Percentiles rank a stretch among this genome's conserved stretches.
Evolutionary conservation across 192 early-diverging fungal species (phyloP).

Genomic region (Podila verticillata): DNA sequence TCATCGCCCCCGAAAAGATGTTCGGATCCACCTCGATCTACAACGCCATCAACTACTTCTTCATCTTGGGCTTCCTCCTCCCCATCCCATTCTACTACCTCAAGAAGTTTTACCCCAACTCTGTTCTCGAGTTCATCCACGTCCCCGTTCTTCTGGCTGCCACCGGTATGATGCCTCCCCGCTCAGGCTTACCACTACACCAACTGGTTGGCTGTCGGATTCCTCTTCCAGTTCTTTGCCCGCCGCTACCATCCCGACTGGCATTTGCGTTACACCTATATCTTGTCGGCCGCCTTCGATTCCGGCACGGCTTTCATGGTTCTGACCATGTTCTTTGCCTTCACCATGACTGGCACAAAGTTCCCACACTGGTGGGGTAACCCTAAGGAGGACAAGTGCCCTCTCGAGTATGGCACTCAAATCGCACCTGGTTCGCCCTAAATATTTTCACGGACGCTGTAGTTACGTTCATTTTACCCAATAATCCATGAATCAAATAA

Average conservation of each 20-base stretch:
- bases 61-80: constrained; percentile 57
- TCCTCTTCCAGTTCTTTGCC: constrained; percentile 60
- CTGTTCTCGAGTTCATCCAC: constrained; percentile 38
- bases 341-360: constrained; percentile 9
- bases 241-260: constrained; percentile 59
- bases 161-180: constrained; percentile 59
- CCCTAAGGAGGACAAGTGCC: constrained; percentile 9
- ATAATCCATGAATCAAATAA: no score
- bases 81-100: constrained; percentile 64
- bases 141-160: constrained; percentile 58
- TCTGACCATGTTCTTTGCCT: constrained; percentile 41
- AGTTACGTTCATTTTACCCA: no score
- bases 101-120: constrained; percentile 39
- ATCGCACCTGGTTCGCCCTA: no score
- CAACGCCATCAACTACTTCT: constrained; percentile 33
- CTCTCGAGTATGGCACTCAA: constrained; percentile 10
- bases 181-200: constrained; percentile 24
- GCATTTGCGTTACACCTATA: constrained; percentile 72
- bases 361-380: constrained; percentile 36
- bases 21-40: constrained; percentile 53
- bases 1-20: constrained; percentile 70
- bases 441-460: no score
- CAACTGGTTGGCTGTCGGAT: no score
- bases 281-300: constrained; percentile 71
- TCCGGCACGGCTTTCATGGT: constrained; percentile 59